A percentile compares a stretch with the other conserved stretches of the same genome.
These are phyloP conservation scores for Meyerozyma sp. DNA, from an alignment of 1,139 yeast species.

Conservation along the genomic window DNA sequence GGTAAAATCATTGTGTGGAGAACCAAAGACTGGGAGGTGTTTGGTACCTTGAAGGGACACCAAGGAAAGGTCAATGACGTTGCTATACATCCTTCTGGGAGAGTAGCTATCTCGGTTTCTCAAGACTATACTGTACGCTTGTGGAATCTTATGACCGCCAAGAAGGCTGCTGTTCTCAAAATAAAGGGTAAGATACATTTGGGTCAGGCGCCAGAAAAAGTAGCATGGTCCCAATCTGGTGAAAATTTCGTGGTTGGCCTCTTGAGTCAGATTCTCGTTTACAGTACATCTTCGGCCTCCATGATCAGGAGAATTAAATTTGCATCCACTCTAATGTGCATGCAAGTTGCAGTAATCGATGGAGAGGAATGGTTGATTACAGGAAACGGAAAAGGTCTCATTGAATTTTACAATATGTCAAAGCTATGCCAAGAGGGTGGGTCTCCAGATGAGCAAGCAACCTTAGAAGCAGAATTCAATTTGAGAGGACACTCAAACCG, in stretches of 20 bases:
- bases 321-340: constrained; percentile 60
- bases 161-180: constrained; percentile 82
- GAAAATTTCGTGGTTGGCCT: constrained; percentile 72
- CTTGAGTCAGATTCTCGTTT: constrained; percentile 57
- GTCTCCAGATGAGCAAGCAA: constrained; percentile 21
- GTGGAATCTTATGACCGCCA: constrained; percentile 98
- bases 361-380: constrained; percentile 54
- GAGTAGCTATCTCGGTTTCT: constrained; percentile 86
- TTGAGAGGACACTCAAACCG: constrained; percentile 81
- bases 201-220: constrained; percentile 64
- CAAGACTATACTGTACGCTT: constrained; percentile 76
- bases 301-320: constrained; percentile 47
- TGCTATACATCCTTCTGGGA: constrained; percentile 88
- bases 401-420: constrained; percentile 46
- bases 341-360: constrained; percentile 46
- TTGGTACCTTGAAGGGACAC: constrained; percentile 87
- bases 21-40: constrained; percentile 93
- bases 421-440: constrained; percentile 16
- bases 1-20: constrained; percentile 91
- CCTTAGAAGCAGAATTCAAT: constrained; percentile 45
- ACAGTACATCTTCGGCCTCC: constrained; percentile 60
- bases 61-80: constrained; percentile 71
- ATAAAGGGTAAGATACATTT: constrained; percentile 60
- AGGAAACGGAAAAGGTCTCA: constrained; percentile 71
- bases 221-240: constrained; percentile 62